Evolutionary conservation across 2,329 filamentous ascomycete genomes (phyloP).

Genomic region (Sporothrix protearum): DNA sequence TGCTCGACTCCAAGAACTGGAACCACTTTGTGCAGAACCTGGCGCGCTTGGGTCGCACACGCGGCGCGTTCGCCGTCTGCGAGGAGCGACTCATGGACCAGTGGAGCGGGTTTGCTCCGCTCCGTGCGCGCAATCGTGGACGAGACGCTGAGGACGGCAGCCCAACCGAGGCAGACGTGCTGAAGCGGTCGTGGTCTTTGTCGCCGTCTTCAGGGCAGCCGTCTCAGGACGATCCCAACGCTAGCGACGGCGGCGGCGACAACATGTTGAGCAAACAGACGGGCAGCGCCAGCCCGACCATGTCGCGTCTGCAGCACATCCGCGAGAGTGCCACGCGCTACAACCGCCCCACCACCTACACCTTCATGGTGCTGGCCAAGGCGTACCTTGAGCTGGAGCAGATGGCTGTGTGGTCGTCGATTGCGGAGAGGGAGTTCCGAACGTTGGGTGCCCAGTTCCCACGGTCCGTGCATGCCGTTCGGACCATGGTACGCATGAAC

Average conservation of each 20-base stretch:
- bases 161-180: neutral
- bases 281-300: neutral
- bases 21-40: slow-evolving; percentile 71
- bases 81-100: slow-evolving; percentile 74
- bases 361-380: slow-evolving; percentile 48
- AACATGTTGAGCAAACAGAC: neutral
- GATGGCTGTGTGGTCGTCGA: slow-evolving; percentile 47
- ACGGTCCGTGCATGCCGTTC: slow-evolving; percentile 42
- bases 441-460: slow-evolving; percentile 42
- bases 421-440: slow-evolving; percentile 41
- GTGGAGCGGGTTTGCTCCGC: slow-evolving; percentile 68
- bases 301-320: slow-evolving; percentile 33
- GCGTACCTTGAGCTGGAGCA: slow-evolving; percentile 50
- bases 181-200: neutral
- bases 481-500: slow-evolving; percentile 28
- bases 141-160: neutral
- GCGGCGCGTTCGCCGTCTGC: slow-evolving; percentile 68
- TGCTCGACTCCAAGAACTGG: slow-evolving; percentile 73
- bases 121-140: slow-evolving; percentile 30
- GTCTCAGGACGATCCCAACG: neutral
- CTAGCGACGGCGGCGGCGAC: neutral
- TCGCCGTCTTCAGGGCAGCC: neutral
- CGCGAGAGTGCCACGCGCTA: slow-evolving; percentile 39
- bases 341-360: slow-evolving; percentile 43
- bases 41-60: slow-evolving; percentile 54